These are phyloP conservation scores for Adansonia gregorii DNA, from an alignment of 441 rosid species.

Conservation along the genomic window DNA sequence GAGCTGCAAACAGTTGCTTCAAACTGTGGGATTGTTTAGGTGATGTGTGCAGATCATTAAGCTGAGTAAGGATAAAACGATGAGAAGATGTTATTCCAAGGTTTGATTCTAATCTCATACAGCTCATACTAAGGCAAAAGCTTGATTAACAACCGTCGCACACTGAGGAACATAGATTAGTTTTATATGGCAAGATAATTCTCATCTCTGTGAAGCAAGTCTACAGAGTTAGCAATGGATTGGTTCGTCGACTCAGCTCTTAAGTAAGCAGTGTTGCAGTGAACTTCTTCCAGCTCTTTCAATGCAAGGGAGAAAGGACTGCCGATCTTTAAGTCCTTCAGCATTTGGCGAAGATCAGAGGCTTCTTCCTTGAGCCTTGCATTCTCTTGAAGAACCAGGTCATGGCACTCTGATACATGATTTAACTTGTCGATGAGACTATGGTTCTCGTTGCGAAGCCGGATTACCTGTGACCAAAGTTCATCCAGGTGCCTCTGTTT, in stretches of 20 bases:
- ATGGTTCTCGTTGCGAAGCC: slow-evolving; percentile 66
- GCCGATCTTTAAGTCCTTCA: slow-evolving; percentile 52
- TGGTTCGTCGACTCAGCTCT: slow-evolving; percentile 52
- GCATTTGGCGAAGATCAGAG: slow-evolving; percentile 71
- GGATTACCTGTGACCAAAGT: slow-evolving; percentile 68
- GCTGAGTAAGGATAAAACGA: slow-evolving; percentile 22
- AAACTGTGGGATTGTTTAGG: slow-evolving; percentile 5
- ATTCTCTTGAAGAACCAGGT: slow-evolving; percentile 67
- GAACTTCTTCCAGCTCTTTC: slow-evolving; percentile 49
- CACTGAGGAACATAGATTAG: slow-evolving; percentile 23
- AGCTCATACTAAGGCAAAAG: slow-evolving; percentile 24
- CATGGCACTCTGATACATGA: slow-evolving; percentile 63
- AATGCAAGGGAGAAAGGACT: slow-evolving; percentile 48
- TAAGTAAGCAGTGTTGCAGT: slow-evolving; percentile 50
- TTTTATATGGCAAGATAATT: slow-evolving; percentile 21
- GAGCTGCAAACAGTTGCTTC: slow-evolving; percentile 23
- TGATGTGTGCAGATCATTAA: slow-evolving; percentile 14
- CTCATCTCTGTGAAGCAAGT: slow-evolving; percentile 42
- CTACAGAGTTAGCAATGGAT: slow-evolving; percentile 47
- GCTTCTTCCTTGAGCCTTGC: slow-evolving; percentile 78
- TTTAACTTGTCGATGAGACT: slow-evolving; percentile 66
- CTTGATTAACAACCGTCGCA: slow-evolving; percentile 28
- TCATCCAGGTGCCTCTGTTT: slow-evolving; percentile 80
- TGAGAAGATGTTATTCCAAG: slow-evolving; percentile 36
- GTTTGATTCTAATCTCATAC: slow-evolving; percentile 31